Percentiles rank a stretch among this genome's conserved stretches.
Evolutionary conservation across 2,329 filamentous ascomycete genomes (phyloP).

Genomic region (Blastomyces gilchristii): DNA sequence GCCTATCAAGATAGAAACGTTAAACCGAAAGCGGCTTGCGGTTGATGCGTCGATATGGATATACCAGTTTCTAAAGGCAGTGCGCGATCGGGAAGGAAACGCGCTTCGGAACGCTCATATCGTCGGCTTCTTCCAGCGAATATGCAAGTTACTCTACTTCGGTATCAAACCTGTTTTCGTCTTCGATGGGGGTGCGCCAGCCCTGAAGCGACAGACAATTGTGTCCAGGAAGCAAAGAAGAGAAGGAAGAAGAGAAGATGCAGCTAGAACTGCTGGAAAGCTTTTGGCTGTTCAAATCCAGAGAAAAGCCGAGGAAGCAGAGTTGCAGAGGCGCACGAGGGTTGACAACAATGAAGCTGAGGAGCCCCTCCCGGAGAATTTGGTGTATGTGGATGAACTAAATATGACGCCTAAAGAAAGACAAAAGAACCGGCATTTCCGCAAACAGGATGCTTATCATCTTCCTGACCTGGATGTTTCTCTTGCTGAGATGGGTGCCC

Average conservation of each 20-base stretch:
- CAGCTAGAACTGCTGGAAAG: constrained; percentile 79
- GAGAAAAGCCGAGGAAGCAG: constrained; percentile 68
- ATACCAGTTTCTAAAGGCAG: constrained; percentile 97
- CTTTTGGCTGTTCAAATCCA: constrained; percentile 92
- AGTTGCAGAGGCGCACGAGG: constrained; percentile 42
- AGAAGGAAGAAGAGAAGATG: constrained; percentile 88
- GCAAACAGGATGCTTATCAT: constrained; percentile 90
- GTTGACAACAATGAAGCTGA: constrained; percentile 43
- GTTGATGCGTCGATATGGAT: constrained; percentile 99
- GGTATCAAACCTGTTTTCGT: constrained; percentile 96
- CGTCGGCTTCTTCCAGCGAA: constrained; percentile 93
- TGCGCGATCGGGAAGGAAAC: constrained; percentile 96
- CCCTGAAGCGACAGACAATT: constrained; percentile 85
- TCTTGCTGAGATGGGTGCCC: constrained; percentile 75
- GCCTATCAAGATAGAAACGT: constrained; percentile 88
- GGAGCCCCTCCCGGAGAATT: constrained; percentile 57
- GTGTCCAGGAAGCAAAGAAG: constrained; percentile 64
- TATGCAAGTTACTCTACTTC: constrained; percentile 95
- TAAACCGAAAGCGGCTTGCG: constrained; percentile 91
- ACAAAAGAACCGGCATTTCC: constrained; percentile 63
- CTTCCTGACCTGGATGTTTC: constrained; percentile 71
- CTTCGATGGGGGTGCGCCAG: constrained; percentile 89
- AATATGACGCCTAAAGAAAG: constrained; percentile 71
- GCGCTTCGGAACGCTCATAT: constrained; percentile 91
- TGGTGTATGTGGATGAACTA: constrained; percentile 87